Conservation (phyloP, 495 filamentous ascomycete genomes). For the Neurospora africana region DNA sequence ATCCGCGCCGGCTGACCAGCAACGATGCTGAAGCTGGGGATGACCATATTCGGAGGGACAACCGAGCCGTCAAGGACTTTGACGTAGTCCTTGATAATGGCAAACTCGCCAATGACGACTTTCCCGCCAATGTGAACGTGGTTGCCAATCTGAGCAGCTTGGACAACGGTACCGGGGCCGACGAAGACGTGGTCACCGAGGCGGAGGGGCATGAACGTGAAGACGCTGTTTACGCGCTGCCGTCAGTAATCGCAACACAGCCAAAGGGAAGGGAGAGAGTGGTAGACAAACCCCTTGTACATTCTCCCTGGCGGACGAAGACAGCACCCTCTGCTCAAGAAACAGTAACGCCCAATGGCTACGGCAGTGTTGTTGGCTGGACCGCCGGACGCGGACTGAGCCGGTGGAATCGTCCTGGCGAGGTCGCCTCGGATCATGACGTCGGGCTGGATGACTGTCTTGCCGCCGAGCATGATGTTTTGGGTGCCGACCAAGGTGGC, state of each 20-base stretch:
- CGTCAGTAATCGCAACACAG: not conserved
- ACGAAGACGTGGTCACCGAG: slow-evolving; percentile 91
- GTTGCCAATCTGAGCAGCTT: slow-evolving; percentile 66
- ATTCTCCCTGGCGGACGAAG: slow-evolving; percentile 68
- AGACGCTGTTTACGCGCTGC: slow-evolving; percentile 26
- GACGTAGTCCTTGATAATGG: slow-evolving; percentile 83
- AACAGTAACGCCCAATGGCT: slow-evolving; percentile 78
- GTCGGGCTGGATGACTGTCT: slow-evolving; percentile 85
- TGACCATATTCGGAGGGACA: slow-evolving; percentile 78
- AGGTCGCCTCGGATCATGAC: slow-evolving; percentile 90
- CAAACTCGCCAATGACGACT: slow-evolving; percentile 68
- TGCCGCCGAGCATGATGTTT: slow-evolving; percentile 94
- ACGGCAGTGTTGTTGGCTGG: slow-evolving; percentile 55
- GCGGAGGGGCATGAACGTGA: slow-evolving; percentile 73
- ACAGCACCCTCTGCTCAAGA: slow-evolving; percentile 62
- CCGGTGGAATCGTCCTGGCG: slow-evolving; percentile 37
- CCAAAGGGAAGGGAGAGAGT: not conserved
- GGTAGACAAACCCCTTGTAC: slow-evolving; percentile 45
- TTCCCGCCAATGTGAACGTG: slow-evolving; percentile 74
- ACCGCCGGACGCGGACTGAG: slow-evolving; percentile 24
- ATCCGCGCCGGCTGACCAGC: slow-evolving; percentile 71
- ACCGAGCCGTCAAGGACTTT: slow-evolving; percentile 73
- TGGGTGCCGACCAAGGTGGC: slow-evolving; percentile 84
- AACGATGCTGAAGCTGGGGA: slow-evolving; percentile 80
- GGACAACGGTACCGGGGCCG: slow-evolving; percentile 58